Evolutionary conservation across 306 rosid species (phyloP).

Genomic region (Oemleria cerasiformis): DNA sequence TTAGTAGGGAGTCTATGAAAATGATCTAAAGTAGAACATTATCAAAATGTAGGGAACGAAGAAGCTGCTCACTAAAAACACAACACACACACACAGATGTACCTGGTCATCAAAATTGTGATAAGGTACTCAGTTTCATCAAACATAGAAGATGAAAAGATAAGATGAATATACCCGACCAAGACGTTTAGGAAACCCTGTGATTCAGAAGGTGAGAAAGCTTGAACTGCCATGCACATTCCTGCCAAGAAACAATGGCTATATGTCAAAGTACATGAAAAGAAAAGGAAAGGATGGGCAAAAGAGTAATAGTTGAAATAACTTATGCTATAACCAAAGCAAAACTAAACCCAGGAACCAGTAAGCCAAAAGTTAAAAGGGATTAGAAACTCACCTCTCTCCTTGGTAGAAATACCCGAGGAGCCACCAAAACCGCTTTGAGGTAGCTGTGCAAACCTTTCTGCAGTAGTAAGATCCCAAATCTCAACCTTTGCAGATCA

Average conservation of each 20-base stretch:
- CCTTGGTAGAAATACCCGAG: conserved; percentile 40
- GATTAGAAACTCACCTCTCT: conserved; percentile 44
- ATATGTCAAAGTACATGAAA: conserved; percentile 18
- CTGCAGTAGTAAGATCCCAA: conserved; percentile 85
- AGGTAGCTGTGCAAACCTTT: conserved; percentile 57
- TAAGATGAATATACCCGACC: conserved; percentile 58
- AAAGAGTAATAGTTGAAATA: not conserved
- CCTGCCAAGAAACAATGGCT: conserved; percentile 48
- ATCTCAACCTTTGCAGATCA: conserved; percentile 67
- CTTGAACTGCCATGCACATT: conserved; percentile 96
- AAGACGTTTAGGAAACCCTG: conserved; percentile 73
- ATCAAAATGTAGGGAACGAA: not conserved
- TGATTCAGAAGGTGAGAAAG: conserved; percentile 63
- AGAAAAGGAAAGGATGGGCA: not conserved
- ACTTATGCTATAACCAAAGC: not conserved
- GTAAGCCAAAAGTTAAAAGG: not conserved
- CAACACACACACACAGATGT: not conserved
- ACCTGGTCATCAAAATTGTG: not conserved
- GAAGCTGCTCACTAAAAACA: no score
- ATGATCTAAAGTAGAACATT: not conserved
- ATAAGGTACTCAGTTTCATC: not conserved
- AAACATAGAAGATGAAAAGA: conserved; percentile 6
- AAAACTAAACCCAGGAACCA: not conserved
- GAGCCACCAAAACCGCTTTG: conserved; percentile 37
- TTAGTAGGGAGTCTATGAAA: not conserved